Conservation (phyloP, 164 flowering plant genomes). For the Dillenia suffruticosa region DNA sequence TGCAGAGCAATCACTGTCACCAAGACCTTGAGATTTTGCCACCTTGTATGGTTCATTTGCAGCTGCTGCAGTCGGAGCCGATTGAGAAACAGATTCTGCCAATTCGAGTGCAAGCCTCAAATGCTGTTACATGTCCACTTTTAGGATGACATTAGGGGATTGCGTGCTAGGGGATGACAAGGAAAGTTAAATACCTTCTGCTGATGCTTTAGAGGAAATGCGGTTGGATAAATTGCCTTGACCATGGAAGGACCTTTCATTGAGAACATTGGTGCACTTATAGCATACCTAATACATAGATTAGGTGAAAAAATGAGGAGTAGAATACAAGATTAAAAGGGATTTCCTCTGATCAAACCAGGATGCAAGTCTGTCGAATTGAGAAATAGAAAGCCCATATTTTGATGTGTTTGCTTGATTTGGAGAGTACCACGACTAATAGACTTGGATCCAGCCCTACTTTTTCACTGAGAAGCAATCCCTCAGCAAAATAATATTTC, state of each 20-base stretch:
- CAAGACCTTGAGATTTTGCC: conserved; percentile 76
- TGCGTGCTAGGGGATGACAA: background rate
- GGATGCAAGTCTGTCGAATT: background rate
- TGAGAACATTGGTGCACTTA: conserved; percentile 91
- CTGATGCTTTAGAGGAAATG: conserved; percentile 93
- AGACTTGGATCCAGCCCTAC: conserved; percentile 81
- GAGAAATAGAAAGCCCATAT: background rate
- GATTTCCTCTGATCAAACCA: too few species aligned
- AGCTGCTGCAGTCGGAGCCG: conserved; percentile 92
- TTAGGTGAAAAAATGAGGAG: background rate
- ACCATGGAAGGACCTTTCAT: conserved; percentile 90
- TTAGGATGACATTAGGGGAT: conserved; percentile 2
- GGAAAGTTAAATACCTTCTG: conserved; percentile 62
- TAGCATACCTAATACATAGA: conserved; percentile 71
- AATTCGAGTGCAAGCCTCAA: conserved; percentile 34
- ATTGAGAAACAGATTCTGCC: conserved; percentile 73
- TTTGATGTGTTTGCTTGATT: background rate
- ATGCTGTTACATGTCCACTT: conserved; percentile 40
- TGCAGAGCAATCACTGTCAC: conserved; percentile 87
- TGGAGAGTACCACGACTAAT: conserved; percentile 61
- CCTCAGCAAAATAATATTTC: conserved; percentile 58
- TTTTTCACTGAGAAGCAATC: conserved; percentile 80
- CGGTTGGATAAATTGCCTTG: conserved; percentile 73
- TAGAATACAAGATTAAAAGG: background rate
- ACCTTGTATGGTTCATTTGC: conserved; percentile 86